phyloP scores from a whole-genome alignment of 441 rosid genomes.

The Pelargonium cotyledonis region DNA sequence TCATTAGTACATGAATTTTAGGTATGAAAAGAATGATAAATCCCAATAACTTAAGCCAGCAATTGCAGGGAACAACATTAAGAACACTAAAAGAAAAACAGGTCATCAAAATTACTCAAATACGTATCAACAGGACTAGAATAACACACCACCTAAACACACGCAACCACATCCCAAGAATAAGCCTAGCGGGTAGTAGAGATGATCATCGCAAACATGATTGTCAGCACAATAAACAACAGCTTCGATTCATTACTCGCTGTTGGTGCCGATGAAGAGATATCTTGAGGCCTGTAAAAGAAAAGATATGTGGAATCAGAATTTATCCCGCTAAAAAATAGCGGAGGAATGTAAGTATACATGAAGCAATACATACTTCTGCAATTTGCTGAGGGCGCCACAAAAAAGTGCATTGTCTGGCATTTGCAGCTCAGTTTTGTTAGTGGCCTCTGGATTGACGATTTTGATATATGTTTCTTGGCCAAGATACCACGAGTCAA shows the following conservation, averaged over 20 bases:
- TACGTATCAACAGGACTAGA: neutral
- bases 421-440: constrained; percentile 42
- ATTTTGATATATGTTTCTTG: constrained; percentile 59
- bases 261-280: neutral
- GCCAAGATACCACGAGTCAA: constrained; percentile 65
- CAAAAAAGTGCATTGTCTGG: constrained; percentile 52
- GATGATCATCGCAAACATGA: neutral
- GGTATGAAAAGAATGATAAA: neutral
- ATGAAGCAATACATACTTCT: neutral
- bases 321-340: too few relatives aligned
- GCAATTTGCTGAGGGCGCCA: constrained; percentile 23
- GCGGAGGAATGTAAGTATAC: neutral
- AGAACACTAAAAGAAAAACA: neutral
- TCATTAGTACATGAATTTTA: neutral
- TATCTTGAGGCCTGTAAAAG: neutral
- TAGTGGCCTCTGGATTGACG: constrained; percentile 29
- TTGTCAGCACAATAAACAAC: neutral
- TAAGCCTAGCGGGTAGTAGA: neutral
- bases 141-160: neutral
- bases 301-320: neutral
- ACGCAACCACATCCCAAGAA: too few relatives aligned
- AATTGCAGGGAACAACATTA: neutral
- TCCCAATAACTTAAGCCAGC: neutral
- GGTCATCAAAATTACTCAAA: neutral
- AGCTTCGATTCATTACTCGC: neutral